Conservation (phyloP, 2,329 filamentous ascomycete genomes). For the Nemania bipapillata region DNA sequence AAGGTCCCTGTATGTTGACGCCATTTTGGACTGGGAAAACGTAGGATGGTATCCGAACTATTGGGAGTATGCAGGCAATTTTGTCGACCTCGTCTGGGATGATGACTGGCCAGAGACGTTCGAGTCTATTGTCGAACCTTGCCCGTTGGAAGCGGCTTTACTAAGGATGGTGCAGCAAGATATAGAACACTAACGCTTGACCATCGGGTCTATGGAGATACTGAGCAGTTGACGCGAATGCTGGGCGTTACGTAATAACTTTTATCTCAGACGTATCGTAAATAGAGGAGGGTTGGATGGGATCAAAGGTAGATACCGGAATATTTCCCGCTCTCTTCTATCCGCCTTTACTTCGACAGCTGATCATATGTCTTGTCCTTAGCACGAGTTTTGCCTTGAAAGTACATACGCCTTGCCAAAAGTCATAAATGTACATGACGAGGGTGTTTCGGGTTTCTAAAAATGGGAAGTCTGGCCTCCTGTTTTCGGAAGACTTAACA, state of each 20-base stretch:
- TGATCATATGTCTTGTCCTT: not conserved
- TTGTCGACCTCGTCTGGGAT: constrained; percentile 18
- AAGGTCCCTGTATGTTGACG: not conserved
- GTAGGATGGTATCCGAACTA: constrained; percentile 28
- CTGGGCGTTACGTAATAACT: not conserved
- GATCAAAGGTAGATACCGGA: not conserved
- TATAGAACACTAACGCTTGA: constrained; percentile 2
- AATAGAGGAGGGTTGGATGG: not conserved
- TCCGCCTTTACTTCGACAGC: not conserved
- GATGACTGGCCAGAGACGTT: constrained; percentile 18
- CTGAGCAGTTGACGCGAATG: not conserved
- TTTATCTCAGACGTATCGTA: not conserved
- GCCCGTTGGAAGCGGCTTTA: not conserved
- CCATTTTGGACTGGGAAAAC: constrained; percentile 27
- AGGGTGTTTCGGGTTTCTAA: not conserved
- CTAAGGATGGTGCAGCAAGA: not conserved
- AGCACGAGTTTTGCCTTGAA: not conserved
- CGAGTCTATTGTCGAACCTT: constrained; percentile 21
- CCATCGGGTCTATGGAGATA: not conserved
- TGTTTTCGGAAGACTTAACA: not conserved
- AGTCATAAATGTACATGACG: not conserved
- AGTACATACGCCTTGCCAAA: not conserved
- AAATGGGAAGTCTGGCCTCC: not conserved
- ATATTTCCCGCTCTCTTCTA: not conserved
- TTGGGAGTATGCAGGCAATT: constrained; percentile 28